Conservation (phyloP, 2,329 filamentous ascomycete genomes). For the Thelonectria blattea region DNA sequence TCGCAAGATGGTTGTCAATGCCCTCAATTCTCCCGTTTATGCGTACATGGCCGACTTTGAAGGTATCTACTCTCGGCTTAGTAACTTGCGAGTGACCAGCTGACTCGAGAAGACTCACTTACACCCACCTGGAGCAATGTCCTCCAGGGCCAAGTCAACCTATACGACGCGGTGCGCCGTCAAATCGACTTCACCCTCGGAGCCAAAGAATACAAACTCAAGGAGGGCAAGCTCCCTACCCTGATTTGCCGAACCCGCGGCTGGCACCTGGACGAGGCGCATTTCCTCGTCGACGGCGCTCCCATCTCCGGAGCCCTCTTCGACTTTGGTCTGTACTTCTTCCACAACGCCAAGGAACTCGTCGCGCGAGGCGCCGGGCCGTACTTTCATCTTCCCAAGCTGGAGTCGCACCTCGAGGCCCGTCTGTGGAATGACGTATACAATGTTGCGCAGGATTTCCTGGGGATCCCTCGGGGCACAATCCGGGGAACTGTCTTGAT, state of each 20-base stretch:
- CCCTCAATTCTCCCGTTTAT: constrained; percentile 93
- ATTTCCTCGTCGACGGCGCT: constrained; percentile 93
- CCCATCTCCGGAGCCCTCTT: constrained; percentile 91
- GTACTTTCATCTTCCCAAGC: constrained; percentile 98
- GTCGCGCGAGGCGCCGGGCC: constrained; percentile 84
- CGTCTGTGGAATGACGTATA: constrained; percentile 98
- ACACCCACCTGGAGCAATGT: constrained; percentile 99
- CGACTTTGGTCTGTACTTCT: constrained; percentile 98
- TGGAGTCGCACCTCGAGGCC: constrained; percentile 97
- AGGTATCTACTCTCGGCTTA: constrained; percentile 58
- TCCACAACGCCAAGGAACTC: constrained; percentile 93
- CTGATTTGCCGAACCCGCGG: constrained; percentile 92
- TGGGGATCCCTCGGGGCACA: constrained; percentile 86
- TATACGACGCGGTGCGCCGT: constrained; percentile 91
- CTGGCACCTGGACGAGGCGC: constrained; percentile 98
- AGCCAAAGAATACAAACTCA: constrained; percentile 96
- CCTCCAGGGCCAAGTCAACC: constrained; percentile 96
- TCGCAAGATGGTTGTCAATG: constrained; percentile 98
- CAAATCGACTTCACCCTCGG: constrained; percentile 97
- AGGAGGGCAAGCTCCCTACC: constrained; percentile 84
- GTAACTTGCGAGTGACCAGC: constrained; percentile 5
- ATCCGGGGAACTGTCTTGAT: constrained; percentile 95
- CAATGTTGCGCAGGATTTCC: constrained; percentile 91
- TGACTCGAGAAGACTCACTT: constrained; percentile 72
- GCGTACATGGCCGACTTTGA: constrained; percentile 99